Evolutionary conservation across 805 yeast species (phyloP).

Genomic region (Starmerella floris): DNA sequence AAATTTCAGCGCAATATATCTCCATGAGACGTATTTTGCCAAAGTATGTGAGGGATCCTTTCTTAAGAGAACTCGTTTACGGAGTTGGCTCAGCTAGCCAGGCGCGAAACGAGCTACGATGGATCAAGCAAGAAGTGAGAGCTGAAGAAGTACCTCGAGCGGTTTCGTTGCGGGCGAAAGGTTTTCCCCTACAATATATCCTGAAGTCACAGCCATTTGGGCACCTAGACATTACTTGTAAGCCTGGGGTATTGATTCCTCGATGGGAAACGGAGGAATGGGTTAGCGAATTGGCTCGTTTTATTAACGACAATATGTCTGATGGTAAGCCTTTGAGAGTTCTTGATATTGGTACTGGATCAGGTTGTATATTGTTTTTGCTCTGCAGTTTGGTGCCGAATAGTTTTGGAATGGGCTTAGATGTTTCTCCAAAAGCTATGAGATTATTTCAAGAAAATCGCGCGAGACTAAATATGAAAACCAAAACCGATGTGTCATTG

Average conservation of each 20-base stretch:
- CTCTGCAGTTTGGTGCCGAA: constrained; percentile 21
- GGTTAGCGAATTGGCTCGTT: constrained; percentile 36
- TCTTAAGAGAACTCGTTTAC: constrained; percentile 1
- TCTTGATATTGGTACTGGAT: constrained; percentile 72
- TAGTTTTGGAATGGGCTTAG: constrained; percentile 45
- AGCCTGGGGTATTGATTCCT: constrained; percentile 65
- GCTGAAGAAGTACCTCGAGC: constrained; percentile 37
- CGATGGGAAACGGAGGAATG: constrained; percentile 95
- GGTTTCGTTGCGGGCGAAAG: constrained; percentile 36
- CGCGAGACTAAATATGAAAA: constrained; percentile 5
- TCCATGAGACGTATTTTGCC: constrained; percentile 7
- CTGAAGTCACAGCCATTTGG: constrained; percentile 85
- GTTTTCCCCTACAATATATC: constrained; percentile 71
- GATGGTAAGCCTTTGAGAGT: constrained; percentile 19
- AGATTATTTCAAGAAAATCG: constrained; percentile 30
- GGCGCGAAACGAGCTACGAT: constrained; percentile 29
- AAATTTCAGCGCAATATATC: neutral
- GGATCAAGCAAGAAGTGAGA: constrained; percentile 49
- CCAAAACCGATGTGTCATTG: constrained; percentile 9
- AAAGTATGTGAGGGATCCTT: constrained; percentile 2
- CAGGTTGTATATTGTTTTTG: constrained; percentile 56
- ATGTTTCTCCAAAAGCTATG: constrained; percentile 40
- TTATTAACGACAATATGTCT: neutral
- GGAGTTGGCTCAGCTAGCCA: constrained; percentile 11
- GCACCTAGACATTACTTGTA: constrained; percentile 43